Base-by-base conservation (phyloP, 2,329 filamentous ascomycete species). In the Cercospora brassicicola region DNA sequence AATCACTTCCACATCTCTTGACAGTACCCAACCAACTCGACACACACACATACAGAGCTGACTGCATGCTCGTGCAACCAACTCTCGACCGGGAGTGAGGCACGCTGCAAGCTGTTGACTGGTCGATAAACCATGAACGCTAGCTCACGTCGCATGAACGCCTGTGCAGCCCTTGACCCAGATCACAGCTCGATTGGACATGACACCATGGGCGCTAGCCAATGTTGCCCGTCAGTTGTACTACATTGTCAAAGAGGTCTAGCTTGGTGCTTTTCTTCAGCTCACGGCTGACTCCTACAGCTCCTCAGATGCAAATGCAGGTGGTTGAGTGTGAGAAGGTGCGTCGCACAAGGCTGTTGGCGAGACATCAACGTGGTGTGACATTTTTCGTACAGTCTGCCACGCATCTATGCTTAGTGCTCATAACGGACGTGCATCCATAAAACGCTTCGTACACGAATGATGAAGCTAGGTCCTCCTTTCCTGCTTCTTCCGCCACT, bases 101-200 rank as follows among this genome's bases (percentile, higher is more conserved):
- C n/a, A 4, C 42, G 0, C 2, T 10, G 42, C 18, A 56, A 56
- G 51, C 26, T 30, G 9, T 57, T 33, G 26, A 33, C 55, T 57
- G 55, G 55, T 18, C 55, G 10, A 36, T n/a, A 13, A 20, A 31
- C 55, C 55, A 57, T 57, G 55, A 20, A 57, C 55, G 55, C 55
- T 57, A 57, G 55, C 18, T 57, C 28, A 57, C 30, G 55, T 31
- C 31, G 55, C 55, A 57, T 57, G 55, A 57, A 57, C 55, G 55
- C 55, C 55, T 57, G 55, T 57, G 55, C 55, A 18, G 55, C 55
- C 55, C 55, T 57, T 57, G 28, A 57, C 55, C 55, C 55, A 36
- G 55, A 57, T 33, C 55, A 36, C 31, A 31, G 55, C 55, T 36
- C 55, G 55, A 31, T 31, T 57, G 28, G 55, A 33, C 55, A 13